Evolutionary conservation across 495 filamentous ascomycete species (phyloP).

Genomic region (Penicillium cataractarum): DNA sequence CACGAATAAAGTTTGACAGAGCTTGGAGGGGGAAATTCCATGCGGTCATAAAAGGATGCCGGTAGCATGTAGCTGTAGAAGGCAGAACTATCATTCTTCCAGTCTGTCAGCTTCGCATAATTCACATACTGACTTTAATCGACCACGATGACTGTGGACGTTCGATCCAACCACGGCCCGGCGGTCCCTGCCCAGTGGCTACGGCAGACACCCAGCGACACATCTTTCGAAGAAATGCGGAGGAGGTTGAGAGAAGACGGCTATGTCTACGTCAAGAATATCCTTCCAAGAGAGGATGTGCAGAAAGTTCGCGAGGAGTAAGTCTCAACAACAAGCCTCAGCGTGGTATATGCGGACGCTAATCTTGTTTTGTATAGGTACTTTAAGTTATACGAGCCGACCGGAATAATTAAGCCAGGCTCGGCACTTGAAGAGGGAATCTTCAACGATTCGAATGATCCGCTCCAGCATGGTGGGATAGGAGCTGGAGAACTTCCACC

Average conservation of each 20-base stretch:
- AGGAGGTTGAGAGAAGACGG: background rate
- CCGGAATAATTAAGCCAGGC: background rate
- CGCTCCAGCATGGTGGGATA: constrained; percentile 1
- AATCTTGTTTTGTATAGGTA: background rate
- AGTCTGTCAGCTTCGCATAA: background rate
- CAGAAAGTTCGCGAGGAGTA: constrained; percentile 4
- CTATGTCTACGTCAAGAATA: background rate
- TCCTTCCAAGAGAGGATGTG: background rate
- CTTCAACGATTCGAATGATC: background rate
- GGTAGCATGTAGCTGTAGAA: background rate
- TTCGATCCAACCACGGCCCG: constrained; percentile 1
- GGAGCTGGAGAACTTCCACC: constrained; percentile 1
- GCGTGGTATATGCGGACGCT: background rate
- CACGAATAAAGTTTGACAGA: background rate
- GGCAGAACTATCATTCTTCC: background rate
- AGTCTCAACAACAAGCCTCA: background rate
- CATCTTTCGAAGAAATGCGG: background rate
- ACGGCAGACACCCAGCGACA: background rate
- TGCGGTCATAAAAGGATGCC: background rate
- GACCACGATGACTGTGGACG: background rate
- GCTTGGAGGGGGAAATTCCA: background rate
- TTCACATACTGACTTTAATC: background rate
- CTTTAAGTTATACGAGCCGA: constrained; percentile 2
- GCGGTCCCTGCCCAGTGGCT: background rate
- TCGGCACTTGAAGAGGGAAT: constrained; percentile 2